phyloP scores from a whole-genome alignment of 176 grass and related monocot species.

The Oryza australiensis region DNA sequence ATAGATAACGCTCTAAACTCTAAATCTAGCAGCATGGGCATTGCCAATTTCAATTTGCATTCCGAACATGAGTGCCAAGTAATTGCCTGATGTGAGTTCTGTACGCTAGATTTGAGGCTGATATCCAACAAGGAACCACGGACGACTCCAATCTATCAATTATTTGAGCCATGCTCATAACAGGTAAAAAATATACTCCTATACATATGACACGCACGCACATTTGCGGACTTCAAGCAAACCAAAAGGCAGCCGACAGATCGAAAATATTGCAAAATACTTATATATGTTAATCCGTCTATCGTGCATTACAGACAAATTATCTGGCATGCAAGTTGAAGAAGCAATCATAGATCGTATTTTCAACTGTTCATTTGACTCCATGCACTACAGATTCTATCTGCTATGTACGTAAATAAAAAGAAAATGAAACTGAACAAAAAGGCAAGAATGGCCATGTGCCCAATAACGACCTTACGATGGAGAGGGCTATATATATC shows the following conservation, averaged over 20 bases:
- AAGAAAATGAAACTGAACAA: background rate
- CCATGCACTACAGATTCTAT: background rate
- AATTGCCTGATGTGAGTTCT: background rate
- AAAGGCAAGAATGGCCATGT: background rate
- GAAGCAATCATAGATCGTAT: background rate
- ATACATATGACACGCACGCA: background rate
- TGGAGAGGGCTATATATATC: slow-evolving; percentile 34
- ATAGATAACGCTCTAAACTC: background rate
- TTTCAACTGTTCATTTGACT: background rate
- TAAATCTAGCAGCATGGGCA: background rate
- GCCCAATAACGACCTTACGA: background rate
- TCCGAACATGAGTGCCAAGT: background rate
- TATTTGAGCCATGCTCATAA: slow-evolving; percentile 3
- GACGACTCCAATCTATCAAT: background rate
- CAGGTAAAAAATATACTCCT: background rate
- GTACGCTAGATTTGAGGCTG: slow-evolving; percentile 22
- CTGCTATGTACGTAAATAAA: no score
- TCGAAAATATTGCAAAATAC: background rate
- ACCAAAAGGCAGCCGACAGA: background rate
- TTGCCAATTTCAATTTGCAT: background rate
- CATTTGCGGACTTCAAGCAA: background rate
- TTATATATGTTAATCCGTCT: background rate
- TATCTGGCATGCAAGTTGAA: background rate
- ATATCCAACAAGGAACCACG: slow-evolving; percentile 16
- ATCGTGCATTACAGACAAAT: background rate